Base-by-base conservation (phyloP, 495 filamentous ascomycete genomes). In the Talaromyces liani region DNA sequence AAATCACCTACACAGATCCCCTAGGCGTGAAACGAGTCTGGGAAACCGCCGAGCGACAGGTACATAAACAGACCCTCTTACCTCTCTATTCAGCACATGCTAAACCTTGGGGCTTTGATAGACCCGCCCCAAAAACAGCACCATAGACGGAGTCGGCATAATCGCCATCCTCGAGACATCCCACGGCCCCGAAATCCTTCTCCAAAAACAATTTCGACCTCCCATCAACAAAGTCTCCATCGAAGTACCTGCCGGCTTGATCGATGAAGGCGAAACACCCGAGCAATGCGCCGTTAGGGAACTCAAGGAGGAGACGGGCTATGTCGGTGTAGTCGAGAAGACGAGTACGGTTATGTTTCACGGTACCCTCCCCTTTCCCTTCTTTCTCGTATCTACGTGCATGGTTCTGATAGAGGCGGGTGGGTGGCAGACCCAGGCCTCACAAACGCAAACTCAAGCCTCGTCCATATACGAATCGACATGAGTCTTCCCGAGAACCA, bases 251-350 rank as follows among this genome's bases (percentile, higher is more conserved):
- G 93, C 93, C 3, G 93, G 93, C 0, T 75, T 97, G 8, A 84
- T 96, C 14, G 93, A 97, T 74, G 87, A 85, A 7, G 86, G 84
- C 31, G 93, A 97, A 72, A 89, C 85, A 0, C 84, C 88, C 1
- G 89, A 92, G 68, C 73, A 89, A 64, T 89, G 89, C 61, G 93
- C 93, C 7, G 81, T 96, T 14, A 80, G 93, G n/a, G 93, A 97
- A 70, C 79, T 98, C 64, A 91, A 85, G 66, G 94, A 98, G 74
- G 94, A 98, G 75, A 97, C 94, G 0, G 94, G 94, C 5, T 97
- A 94, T 71, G 83, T 91, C 33, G 92, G 89, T 18, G 80, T 85
- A 36, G 86, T 83, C 1, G 74, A 82, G 49, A 81, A 88, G 71
- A 84, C 83, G 8, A 91, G 87, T 62, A 85, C 88, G 31, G 74